These are phyloP conservation scores for Suillus plorans DNA, from an alignment of 768 basidiomycete species.

Conservation along the genomic window DNA sequence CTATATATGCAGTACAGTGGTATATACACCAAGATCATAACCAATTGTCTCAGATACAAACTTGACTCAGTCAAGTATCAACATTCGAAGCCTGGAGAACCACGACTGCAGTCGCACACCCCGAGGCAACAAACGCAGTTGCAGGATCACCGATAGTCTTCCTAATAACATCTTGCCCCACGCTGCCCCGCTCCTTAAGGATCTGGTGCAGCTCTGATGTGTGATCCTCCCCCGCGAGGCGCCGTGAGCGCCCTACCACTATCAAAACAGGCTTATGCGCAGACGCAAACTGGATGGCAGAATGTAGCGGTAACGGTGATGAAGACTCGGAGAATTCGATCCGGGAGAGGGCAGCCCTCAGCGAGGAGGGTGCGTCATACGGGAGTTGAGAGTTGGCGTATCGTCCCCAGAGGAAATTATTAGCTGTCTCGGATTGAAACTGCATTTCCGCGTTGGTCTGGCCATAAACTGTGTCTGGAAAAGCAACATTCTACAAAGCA, in stretches of 20 bases:
- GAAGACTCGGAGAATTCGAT: constrained; percentile 57
- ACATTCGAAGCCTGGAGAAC: constrained; percentile 63
- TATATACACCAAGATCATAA: neutral
- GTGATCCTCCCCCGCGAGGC: constrained; percentile 63
- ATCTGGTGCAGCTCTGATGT: constrained; percentile 56
- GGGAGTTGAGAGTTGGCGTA: constrained; percentile 40
- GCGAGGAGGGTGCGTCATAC: constrained; percentile 3
- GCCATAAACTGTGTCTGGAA: constrained; percentile 74
- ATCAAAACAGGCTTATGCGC: constrained; percentile 49
- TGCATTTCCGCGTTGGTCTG: constrained; percentile 60
- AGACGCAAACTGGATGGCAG: constrained; percentile 45
- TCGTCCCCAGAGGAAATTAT: constrained; percentile 73
- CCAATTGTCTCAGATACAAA: neutral
- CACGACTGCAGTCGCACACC: constrained; percentile 56
- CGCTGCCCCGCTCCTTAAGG: constrained; percentile 29
- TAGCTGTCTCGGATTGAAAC: constrained; percentile 79
- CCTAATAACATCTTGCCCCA: constrained; percentile 40
- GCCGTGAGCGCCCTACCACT: constrained; percentile 74
- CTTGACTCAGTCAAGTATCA: constrained; percentile 2
- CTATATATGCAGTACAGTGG: neutral
- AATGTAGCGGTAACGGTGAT: constrained; percentile 56
- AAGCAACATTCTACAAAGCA: constrained; percentile 41
- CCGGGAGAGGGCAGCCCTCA: constrained; percentile 50
- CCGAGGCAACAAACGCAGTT: constrained; percentile 68
- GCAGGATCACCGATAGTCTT: constrained; percentile 88